Conservation (phyloP, 345 rosid species). For the Citrus reticulata region DNA sequence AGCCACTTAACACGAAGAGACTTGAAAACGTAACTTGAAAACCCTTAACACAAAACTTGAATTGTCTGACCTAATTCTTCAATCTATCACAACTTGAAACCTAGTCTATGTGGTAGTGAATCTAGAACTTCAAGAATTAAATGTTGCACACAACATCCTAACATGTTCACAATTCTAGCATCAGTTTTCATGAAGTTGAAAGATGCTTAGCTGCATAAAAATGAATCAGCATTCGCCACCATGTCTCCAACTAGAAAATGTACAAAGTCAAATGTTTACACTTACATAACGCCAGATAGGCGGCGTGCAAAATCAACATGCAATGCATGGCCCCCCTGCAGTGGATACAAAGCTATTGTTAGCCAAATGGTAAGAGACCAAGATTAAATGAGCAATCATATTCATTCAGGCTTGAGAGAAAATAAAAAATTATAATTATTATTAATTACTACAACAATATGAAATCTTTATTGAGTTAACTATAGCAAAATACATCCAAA, state of each 20-base stretch:
- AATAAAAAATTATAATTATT: no score
- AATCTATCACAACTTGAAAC: no score
- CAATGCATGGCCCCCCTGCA: slow-evolving; percentile 60
- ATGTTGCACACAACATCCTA: neutral
- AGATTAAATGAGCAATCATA: no score
- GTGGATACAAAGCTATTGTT: slow-evolving; percentile 4
- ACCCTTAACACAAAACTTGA: no score
- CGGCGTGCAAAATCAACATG: slow-evolving; percentile 47
- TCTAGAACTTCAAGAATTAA: neutral
- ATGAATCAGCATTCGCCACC: neutral
- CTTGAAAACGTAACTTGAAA: no score
- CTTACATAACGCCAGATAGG: slow-evolving; percentile 17
- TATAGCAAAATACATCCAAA: no score
- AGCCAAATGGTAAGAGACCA: neutral
- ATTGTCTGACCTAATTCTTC: no score
- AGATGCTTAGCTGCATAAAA: neutral
- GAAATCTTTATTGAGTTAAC: no score
- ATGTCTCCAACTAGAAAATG: neutral
- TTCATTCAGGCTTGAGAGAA: no score
- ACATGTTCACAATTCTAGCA: neutral
- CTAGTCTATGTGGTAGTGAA: no score
- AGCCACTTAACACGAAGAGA: no score
- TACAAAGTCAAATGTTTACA: neutral
- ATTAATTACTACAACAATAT: no score
- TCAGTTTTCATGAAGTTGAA: neutral